A percentile compares a stretch with the other conserved stretches of the same genome.
These are phyloP conservation scores for Hyphodiscus hymeniophilus DNA, from an alignment of 495 filamentous ascomycete species.

Conservation along the genomic window DNA sequence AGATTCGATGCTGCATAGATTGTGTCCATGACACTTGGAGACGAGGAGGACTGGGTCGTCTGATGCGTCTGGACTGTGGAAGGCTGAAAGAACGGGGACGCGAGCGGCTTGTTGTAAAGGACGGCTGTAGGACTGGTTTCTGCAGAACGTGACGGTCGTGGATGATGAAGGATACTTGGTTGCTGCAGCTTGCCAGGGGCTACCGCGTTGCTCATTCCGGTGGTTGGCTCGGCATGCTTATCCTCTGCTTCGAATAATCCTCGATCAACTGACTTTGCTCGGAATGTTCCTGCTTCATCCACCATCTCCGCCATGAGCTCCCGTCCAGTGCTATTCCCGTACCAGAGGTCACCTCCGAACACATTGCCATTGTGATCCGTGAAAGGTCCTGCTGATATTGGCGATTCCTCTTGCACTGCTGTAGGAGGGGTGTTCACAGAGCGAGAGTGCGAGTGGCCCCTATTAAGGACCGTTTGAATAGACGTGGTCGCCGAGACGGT, in stretches of 20 bases:
- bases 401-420: neutral
- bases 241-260: conserved; percentile 45
- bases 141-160: conserved; percentile 16
- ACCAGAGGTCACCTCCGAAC: conserved; percentile 38
- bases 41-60: conserved; percentile 32
- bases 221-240: conserved; percentile 50
- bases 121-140: conserved; percentile 10
- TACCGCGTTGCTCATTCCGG: conserved; percentile 28
- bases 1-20: conserved; percentile 16
- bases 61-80: conserved; percentile 30
- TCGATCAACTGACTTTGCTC: conserved; percentile 49
- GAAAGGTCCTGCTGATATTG: conserved; percentile 16
- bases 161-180: conserved; percentile 11
- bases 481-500: conserved; percentile 23
- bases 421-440: conserved; percentile 20
- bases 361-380: conserved; percentile 39
- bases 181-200: conserved; percentile 20
- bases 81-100: conserved; percentile 31
- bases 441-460: conserved; percentile 21
- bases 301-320: conserved; percentile 19
- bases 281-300: conserved; percentile 27
- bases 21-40: conserved; percentile 35
- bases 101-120: conserved; percentile 17
- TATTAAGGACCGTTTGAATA: conserved; percentile 23
- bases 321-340: conserved; percentile 14